Percentiles rank a stretch among this genome's conserved stretches.
Evolutionary conservation across 2,329 filamentous ascomycete species (phyloP).

Genomic region (Trichothecium sympodiale): DNA sequence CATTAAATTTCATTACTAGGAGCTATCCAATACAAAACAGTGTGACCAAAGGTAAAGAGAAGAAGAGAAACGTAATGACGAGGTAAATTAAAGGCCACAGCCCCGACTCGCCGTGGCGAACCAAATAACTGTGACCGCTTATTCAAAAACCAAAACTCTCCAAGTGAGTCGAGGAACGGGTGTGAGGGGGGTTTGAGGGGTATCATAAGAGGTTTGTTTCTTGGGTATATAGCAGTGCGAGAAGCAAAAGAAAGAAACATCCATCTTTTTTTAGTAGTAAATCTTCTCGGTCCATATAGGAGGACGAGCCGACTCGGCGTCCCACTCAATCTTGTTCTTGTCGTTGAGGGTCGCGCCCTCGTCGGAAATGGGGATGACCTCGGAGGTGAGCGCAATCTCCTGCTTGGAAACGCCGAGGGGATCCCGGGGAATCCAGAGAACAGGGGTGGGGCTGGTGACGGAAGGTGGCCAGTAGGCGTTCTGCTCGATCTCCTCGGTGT

Average conservation of each 20-base stretch:
- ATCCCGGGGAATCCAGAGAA: conserved; percentile 70
- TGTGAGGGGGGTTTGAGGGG: not conserved
- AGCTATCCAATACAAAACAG: no score
- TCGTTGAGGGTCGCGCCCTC: conserved; percentile 59
- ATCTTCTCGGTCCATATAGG: conserved; percentile 34
- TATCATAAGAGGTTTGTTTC: not conserved
- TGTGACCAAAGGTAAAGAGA: no score
- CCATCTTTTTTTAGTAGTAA: conserved; percentile 23
- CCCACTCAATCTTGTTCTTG: conserved; percentile 39
- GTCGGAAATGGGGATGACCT: conserved; percentile 61
- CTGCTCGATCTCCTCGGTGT: conserved; percentile 49
- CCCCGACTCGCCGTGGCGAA: no score
- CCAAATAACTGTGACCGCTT: no score
- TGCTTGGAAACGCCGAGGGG: conserved; percentile 57
- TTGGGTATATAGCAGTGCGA: not conserved
- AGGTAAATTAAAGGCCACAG: no score
- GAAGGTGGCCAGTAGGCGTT: conserved; percentile 66
- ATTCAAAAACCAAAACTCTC: no score
- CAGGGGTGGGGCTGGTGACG: conserved; percentile 46
- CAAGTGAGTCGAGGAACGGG: no score
- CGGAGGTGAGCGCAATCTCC: conserved; percentile 56
- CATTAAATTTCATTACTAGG: no score
- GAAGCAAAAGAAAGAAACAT: conserved; percentile 1
- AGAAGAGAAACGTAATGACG: no score
- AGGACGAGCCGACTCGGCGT: conserved; percentile 27